Base-by-base conservation (phyloP, 805 yeast species). In the Cyberlindnera sargentensis region DNA sequence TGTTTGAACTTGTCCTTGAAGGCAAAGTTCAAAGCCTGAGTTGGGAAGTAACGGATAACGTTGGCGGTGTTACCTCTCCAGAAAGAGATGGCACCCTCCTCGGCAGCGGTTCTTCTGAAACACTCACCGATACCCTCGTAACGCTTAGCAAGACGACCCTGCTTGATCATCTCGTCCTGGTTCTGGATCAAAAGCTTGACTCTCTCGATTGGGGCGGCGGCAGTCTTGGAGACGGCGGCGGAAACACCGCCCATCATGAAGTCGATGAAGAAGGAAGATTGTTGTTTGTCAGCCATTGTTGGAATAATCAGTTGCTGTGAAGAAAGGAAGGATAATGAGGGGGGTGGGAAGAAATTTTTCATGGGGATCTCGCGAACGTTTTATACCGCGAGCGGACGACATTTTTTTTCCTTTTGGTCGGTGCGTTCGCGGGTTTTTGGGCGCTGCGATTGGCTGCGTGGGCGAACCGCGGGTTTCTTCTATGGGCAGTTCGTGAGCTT, bases 21-120 rank as follows among this genome's bases (percentile, higher is more conserved):
- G 65, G 97, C 97, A 65, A 89, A 90, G 84, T 89, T 89, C 68
- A 89, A 81, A 63, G 97, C 97, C 77, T 89, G 97, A 71, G 97
- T 90, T 72, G 97, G 97, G 95, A 89, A 89, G 82, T 90, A 89
- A 80, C 97, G 86, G 77, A 89, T 83, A 69, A 89, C 97, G 75
- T 89, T 89, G 65, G 97, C 97, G 57, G 96, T 90, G 90, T 89
- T 89, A 81, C 97, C 97, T 84, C 96, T 84, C 97, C 97, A 89
- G 91, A 89, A 88, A 53, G 97, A 74, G 57, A 73, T 77, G 53
- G 85, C 64, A 82, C 97, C 97, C 78, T 89, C 97, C 60, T 84
- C 87, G 60, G 85, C 84, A 56, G 90, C 84, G 60, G 97, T 90
- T 80, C 96, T 85, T 64, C 68, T 80, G 95, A 90, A 89, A 77